Evolutionary conservation across 345 rosid genomes (phyloP).

Genomic region (Mangifera indica): DNA sequence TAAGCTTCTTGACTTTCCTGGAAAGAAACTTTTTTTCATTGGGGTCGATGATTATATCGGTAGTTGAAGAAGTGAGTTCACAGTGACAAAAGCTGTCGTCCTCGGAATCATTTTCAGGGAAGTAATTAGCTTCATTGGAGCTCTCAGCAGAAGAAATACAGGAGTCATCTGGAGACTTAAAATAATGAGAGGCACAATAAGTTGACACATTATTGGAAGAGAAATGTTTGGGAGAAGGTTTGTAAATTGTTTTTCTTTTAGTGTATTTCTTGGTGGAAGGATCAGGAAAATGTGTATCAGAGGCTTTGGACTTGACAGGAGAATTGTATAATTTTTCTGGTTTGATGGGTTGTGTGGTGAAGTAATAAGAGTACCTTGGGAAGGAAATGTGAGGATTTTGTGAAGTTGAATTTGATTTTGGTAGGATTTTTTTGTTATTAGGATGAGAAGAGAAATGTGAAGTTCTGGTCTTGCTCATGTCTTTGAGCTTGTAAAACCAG

Average conservation of each 20-base stretch:
- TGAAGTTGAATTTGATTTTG: constrained; percentile 32
- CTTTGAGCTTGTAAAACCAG: constrained; percentile 81
- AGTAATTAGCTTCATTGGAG: constrained; percentile 26
- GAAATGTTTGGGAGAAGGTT: constrained; percentile 48
- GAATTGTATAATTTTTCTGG: constrained; percentile 11
- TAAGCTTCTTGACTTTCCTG: constrained; percentile 14
- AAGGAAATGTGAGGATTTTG: constrained; percentile 32
- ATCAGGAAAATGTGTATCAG: constrained; percentile 34
- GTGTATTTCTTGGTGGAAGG: constrained; percentile 37
- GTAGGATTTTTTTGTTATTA: constrained; percentile 11
- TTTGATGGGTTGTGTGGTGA: constrained; percentile 30
- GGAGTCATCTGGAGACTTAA: constrained; percentile 27
- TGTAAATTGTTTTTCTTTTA: constrained; percentile 49
- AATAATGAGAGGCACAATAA: constrained; percentile 3
- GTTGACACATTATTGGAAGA: constrained; percentile 28
- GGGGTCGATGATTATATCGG: constrained; percentile 47
- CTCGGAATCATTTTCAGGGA: constrained; percentile 30
- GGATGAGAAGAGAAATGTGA: neutral
- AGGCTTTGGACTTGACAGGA: constrained; percentile 24
- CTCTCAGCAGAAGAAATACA: constrained; percentile 31
- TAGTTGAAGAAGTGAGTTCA: constrained; percentile 31
- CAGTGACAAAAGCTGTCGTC: constrained; percentile 29
- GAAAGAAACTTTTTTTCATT: constrained; percentile 21
- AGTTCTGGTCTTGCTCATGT: constrained; percentile 41
- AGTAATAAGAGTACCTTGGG: constrained; percentile 40